phyloP scores from a whole-genome alignment of 2,329 filamentous ascomycete genomes.

The Amylocarpus encephaloides region DNA sequence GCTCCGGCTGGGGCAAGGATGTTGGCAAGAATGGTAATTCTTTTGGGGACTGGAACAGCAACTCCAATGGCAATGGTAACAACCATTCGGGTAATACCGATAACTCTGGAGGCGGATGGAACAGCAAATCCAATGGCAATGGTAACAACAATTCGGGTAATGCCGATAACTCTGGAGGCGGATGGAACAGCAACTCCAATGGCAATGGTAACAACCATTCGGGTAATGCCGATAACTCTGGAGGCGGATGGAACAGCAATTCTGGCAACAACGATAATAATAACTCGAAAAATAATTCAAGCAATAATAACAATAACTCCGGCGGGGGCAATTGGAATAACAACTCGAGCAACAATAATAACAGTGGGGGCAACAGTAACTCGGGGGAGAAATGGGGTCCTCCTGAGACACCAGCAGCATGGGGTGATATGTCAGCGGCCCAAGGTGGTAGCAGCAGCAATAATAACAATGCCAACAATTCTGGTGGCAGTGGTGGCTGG shows the following conservation, averaged over 20 bases:
- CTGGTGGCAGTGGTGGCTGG: not conserved
- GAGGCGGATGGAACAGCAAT: not conserved
- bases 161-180: slow-evolving; percentile 2
- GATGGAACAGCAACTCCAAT: slow-evolving; percentile 4
- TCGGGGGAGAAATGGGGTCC: slow-evolving; percentile 7
- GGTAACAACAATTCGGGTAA: too few relatives aligned
- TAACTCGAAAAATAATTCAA: not conserved
- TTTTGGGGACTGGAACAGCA: too few relatives aligned
- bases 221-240: slow-evolving; percentile 4
- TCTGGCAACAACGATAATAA: slow-evolving; percentile 3
- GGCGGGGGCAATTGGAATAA: slow-evolving; percentile 3
- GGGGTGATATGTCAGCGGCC: slow-evolving; percentile 15
- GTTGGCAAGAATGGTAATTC: too few relatives aligned
- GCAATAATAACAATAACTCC: slow-evolving; percentile 7
- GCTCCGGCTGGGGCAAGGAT: not conserved
- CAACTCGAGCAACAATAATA: slow-evolving; percentile 6
- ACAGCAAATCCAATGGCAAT: too few relatives aligned
- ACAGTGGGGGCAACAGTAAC: not conserved
- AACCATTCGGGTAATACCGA: too few relatives aligned
- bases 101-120: too few relatives aligned
- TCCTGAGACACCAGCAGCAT: slow-evolving; percentile 9
- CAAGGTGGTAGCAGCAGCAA: slow-evolving; percentile 5
- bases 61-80: too few relatives aligned
- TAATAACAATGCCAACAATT: slow-evolving; percentile 4
- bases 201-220: slow-evolving; percentile 6